Base-by-base conservation (phyloP, 1,284 basidiomycete genomes). In the Apiotrichum veenhuisii region DNA sequence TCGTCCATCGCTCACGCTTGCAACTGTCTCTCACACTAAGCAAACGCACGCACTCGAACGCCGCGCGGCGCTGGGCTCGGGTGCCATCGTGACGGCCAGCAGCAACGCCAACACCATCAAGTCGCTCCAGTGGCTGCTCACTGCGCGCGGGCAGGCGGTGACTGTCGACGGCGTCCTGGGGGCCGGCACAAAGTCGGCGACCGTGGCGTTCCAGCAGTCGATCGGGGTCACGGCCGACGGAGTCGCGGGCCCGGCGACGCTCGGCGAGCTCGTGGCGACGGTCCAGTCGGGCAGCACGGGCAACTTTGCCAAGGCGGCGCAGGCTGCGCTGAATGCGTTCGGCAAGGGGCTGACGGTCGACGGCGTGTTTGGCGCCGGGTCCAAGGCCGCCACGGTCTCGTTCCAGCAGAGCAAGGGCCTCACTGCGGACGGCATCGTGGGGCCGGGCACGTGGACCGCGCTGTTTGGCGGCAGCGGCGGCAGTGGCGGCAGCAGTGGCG, bases 41-140 rank as follows among this genome's bases (percentile, higher is more conserved):
- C 7, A 30, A 5, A 30, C 30, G 7, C 30, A 30, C 30, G 5
- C 30, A 30, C 30, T 30, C 30, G 30, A 30, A 30, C 30, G 30
- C 7, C 30, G 30, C 7, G 30, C 7, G 7, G 7, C 30, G 5
- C 54, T 55, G 12, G 48, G 43, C 42, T 15, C 8, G 1, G n/a
- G 26, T 25, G 54, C 54, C 14, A 36, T 22, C 26, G 54, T 44
- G 4, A 44, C 43, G 8, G 25, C 54, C 36, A 42, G 43, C 26
- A 17, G 26, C 27, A 26, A 27, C 23, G 40, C 33, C 20, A 40
- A 44, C 43, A 26, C 40, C 11, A 52, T 58, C 37, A 26, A 12
- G 5, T 40, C 56, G 1, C 47, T 58, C 3, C 56, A 58, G 47
- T 45, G 44, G 18, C 56, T 58, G 18, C 56, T 58, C 18, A 15